Evolutionary conservation across 2,329 filamentous ascomycete genomes (phyloP), one percentile per base, ranked within the genome.

Genomic region (Hyphodiscus sp.): DNA sequence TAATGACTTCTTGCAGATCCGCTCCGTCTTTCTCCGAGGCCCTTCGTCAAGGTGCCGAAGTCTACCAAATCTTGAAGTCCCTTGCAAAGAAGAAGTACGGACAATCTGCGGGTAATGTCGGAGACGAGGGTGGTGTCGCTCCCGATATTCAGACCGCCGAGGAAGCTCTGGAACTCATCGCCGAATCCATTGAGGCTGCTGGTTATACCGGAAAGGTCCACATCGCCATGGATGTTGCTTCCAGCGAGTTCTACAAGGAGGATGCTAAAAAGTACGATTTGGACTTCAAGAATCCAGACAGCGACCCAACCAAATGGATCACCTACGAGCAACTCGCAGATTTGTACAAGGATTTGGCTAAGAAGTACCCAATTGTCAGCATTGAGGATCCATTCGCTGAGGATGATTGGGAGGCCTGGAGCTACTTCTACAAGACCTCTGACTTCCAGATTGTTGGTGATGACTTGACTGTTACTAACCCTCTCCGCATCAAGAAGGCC

Each of bases 331-430:
- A 99, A 79, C 87, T 99, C 60, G 92, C 94, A 71, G 85, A 87
- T 69, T 78, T 95, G 68, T 97, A 99, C 86, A 83, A 88, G 73
- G 79, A 85, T 46, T 85, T 99, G 58, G 81, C 82, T 72, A 82
- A 85, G 82, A 96, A 96, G 80, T 99, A 99, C 81, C 92, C 94
- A 69, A 99, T 99, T 70, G 90, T 97, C 77, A 89, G 84, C 75
- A 97, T 99, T 68, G 94, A 99, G 80, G 94, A 99, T 74, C 94
- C 94, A 72, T 99, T 99, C 77, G 92, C 90, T 62, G 94, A 99
- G 84, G 94, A 97, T 70, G 94, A 99, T 82, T 99, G 94, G 94
- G 92, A 97, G 84, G 94, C 94, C 59, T 99, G 94, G 94, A 95
- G 89, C 85, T 96, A 97, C 86, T 99, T 97, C 87, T 96, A 87